Evolutionary conservation across 768 basidiomycete species (phyloP).

Genomic region (Tricholomella constricta): DNA sequence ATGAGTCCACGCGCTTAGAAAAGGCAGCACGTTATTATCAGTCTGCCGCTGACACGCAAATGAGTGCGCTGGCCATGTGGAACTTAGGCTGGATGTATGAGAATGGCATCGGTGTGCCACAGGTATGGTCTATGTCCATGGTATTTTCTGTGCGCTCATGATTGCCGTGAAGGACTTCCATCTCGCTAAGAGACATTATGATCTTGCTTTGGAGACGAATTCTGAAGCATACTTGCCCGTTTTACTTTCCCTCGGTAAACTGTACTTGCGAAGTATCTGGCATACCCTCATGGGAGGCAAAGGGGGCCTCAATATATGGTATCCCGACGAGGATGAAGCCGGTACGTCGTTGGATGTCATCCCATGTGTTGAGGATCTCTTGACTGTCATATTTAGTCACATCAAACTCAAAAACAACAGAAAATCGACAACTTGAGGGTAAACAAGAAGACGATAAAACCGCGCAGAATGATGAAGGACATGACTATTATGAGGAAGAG

Average conservation of each 20-base stretch:
- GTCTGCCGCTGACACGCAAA: constrained; percentile 88
- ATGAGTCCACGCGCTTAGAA: constrained; percentile 68
- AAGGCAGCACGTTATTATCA: constrained; percentile 95
- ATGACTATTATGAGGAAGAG: constrained; percentile 46
- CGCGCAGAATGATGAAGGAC: constrained; percentile 34
- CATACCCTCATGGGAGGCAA: constrained; percentile 73
- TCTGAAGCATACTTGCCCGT: constrained; percentile 89
- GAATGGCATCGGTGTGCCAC: constrained; percentile 88
- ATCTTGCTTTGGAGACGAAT: constrained; percentile 85
- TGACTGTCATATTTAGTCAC: constrained; percentile 3
- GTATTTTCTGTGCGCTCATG: neutral
- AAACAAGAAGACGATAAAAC: constrained; percentile 30
- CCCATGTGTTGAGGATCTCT: neutral
- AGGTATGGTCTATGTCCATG: constrained; percentile 44
- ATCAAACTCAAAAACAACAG: constrained; percentile 24
- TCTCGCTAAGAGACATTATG: constrained; percentile 95
- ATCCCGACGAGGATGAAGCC: constrained; percentile 51
- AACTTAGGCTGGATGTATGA: constrained; percentile 99
- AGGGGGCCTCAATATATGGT: constrained; percentile 70
- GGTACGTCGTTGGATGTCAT: constrained; percentile 29
- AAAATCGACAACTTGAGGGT: constrained; percentile 42
- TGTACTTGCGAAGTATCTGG: constrained; percentile 86
- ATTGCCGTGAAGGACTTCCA: constrained; percentile 75
- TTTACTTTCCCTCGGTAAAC: constrained; percentile 73
- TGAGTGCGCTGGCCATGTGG: constrained; percentile 96